Evolutionary conservation across 2,329 filamentous ascomycete genomes (phyloP).

Genomic region (Harringtonia aguacate): DNA sequence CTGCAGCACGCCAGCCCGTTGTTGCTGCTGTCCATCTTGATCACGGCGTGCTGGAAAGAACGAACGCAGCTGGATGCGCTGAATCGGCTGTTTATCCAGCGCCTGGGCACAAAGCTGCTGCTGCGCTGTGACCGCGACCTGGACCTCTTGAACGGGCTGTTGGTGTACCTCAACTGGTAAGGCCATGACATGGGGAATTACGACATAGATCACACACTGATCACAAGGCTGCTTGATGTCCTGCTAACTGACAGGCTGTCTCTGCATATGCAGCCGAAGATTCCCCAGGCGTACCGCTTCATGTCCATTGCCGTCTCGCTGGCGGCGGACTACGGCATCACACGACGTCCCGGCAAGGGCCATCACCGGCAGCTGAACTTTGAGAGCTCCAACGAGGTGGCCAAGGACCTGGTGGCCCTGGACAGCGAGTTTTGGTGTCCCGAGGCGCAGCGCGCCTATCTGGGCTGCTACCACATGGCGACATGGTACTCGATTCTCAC

Average conservation of each 20-base stretch:
- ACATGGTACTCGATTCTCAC: constrained; percentile 4
- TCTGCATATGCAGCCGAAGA: background rate
- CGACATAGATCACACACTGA: too few relatives aligned
- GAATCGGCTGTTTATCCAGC: background rate
- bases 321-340: constrained; percentile 4
- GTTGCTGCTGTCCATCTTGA: background rate
- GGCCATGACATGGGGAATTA: too few relatives aligned
- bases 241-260: constrained; percentile 1
- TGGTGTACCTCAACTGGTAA: constrained; percentile 4
- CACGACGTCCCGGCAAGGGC: constrained; percentile 2
- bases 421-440: constrained; percentile 1
- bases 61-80: background rate
- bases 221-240: background rate
- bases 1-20: background rate
- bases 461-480: constrained; percentile 5
- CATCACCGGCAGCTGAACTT: constrained; percentile 3
- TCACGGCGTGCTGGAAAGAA: constrained; percentile 1
- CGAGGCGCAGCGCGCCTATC: background rate
- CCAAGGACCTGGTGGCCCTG: background rate
- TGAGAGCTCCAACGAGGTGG: background rate
- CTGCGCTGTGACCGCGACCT: background rate
- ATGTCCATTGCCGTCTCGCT: constrained; percentile 3
- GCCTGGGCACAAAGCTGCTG: background rate
- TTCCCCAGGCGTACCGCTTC: background rate
- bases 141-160: constrained; percentile 1